Percentiles rank a stretch among this genome's conserved stretches.
Evolutionary conservation across 805 yeast species (phyloP).

Genomic region (Pichia cephalocereana): DNA sequence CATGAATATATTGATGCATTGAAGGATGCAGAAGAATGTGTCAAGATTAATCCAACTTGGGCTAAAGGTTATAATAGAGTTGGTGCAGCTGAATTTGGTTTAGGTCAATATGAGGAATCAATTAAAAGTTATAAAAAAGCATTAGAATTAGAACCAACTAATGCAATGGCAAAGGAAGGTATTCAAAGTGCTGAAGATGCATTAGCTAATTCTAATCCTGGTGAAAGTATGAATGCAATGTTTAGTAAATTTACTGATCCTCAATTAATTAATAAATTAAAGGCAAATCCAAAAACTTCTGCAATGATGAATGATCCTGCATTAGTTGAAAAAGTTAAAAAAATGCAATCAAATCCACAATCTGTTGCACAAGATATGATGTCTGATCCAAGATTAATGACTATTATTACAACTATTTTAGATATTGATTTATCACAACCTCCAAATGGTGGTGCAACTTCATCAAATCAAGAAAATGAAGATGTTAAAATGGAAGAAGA

Average conservation of each 20-base stretch:
- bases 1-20: constrained; percentile 67
- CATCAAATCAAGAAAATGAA: constrained; percentile 10
- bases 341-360: constrained; percentile 64
- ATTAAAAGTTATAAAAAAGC: constrained; percentile 66
- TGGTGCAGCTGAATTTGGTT: constrained; percentile 89
- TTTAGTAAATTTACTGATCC: constrained; percentile 58
- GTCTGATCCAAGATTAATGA: constrained; percentile 80
- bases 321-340: constrained; percentile 58
- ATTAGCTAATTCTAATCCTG: constrained; percentile 24
- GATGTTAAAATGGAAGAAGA: constrained; percentile 27
- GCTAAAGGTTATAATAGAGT: constrained; percentile 92
- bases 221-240: constrained; percentile 57
- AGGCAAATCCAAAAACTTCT: constrained; percentile 77
- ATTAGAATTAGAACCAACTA: constrained; percentile 66
- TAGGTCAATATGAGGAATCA: constrained; percentile 71
- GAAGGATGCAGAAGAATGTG: constrained; percentile 77
- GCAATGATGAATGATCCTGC: constrained; percentile 82
- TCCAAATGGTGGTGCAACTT: constrained; percentile 11
- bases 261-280: constrained; percentile 61
- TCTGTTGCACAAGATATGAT: constrained; percentile 61
- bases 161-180: constrained; percentile 84
- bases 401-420: constrained; percentile 73
- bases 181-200: constrained; percentile 60
- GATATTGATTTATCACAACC: constrained; percentile 54
- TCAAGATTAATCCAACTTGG: constrained; percentile 77